Conservation (phyloP, 1,139 yeast species). For the Magnusiomyces clavatus region DNA sequence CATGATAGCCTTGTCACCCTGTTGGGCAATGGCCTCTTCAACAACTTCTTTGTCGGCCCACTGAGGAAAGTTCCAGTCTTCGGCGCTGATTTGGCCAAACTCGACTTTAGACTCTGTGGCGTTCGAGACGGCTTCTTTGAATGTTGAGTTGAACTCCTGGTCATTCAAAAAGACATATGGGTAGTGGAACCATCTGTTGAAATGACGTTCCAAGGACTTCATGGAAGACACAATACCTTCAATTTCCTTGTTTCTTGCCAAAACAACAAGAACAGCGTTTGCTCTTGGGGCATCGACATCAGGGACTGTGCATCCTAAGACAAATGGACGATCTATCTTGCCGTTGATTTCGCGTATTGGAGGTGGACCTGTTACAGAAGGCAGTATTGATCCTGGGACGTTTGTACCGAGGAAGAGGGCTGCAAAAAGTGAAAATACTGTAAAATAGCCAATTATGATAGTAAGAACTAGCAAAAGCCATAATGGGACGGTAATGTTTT, state of each 20-base stretch:
- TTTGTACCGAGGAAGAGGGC: background rate
- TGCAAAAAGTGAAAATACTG: background rate
- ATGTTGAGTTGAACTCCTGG: slow-evolving; percentile 58
- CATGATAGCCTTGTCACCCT: slow-evolving; percentile 73
- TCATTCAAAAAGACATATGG: slow-evolving; percentile 87
- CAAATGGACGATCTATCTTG: slow-evolving; percentile 16
- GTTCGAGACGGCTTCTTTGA: slow-evolving; percentile 43
- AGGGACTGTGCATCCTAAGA: slow-evolving; percentile 31
- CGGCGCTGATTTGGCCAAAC: slow-evolving; percentile 49
- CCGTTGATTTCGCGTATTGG: background rate
- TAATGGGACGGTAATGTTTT: slow-evolving; percentile 13
- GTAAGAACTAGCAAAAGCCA: slow-evolving; percentile 5
- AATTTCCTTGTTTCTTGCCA: slow-evolving; percentile 70
- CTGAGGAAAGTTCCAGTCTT: slow-evolving; percentile 52
- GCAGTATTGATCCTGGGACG: slow-evolving; percentile 5
- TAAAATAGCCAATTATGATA: slow-evolving; percentile 3
- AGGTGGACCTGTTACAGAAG: slow-evolving; percentile 9
- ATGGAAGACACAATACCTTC: slow-evolving; percentile 63
- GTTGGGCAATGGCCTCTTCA: slow-evolving; percentile 51
- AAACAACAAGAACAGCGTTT: slow-evolving; percentile 76
- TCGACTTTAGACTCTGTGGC: slow-evolving; percentile 52
- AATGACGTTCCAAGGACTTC: slow-evolving; percentile 69
- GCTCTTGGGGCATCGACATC: slow-evolving; percentile 36
- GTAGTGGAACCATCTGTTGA: slow-evolving; percentile 83
- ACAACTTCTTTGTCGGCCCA: slow-evolving; percentile 34